phyloP scores from a whole-genome alignment of 2,329 filamentous ascomycete species.

The Penicillium sp. region DNA sequence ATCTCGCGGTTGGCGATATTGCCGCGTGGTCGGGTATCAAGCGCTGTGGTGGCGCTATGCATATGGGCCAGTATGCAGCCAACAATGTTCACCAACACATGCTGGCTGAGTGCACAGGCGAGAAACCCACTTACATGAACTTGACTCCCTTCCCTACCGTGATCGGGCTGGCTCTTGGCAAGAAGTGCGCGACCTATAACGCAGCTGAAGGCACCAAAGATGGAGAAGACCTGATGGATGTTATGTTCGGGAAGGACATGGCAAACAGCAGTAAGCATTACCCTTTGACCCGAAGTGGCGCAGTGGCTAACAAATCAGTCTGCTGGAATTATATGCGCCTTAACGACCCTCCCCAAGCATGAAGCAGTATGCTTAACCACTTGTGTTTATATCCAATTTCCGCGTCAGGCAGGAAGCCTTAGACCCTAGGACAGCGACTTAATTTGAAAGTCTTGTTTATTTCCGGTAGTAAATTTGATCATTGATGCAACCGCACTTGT shows the following conservation, averaged over 20 bases:
- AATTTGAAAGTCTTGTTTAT: not conserved
- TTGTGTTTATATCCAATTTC: not conserved
- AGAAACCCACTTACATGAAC: constrained; percentile 50
- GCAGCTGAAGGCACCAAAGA: constrained; percentile 57
- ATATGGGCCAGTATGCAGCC: constrained; percentile 67
- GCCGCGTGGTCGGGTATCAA: constrained; percentile 76
- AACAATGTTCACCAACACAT: constrained; percentile 68
- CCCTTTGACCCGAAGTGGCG: not conserved
- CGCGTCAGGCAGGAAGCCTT: not conserved
- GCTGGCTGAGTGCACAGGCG: constrained; percentile 42
- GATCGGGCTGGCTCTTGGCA: constrained; percentile 72
- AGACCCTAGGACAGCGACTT: not conserved
- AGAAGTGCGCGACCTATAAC: constrained; percentile 66
- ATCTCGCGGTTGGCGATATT: constrained; percentile 72
- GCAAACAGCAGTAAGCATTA: constrained; percentile 60
- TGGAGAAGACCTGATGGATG: constrained; percentile 63
- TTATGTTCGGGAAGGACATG: constrained; percentile 69
- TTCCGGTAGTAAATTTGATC: not conserved
- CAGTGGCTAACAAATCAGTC: constrained; percentile 39
- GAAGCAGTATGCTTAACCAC: not conserved
- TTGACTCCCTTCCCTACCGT: constrained; percentile 61
- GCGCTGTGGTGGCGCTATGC: constrained; percentile 74
- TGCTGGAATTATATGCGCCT: constrained; percentile 59
- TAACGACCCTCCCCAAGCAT: constrained; percentile 32
- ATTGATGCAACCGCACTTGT: not conserved